Percentiles rank a stretch among this genome's conserved stretches.
Evolutionary conservation across 2,329 filamentous ascomycete genomes (phyloP).

Genomic region (Diaporthe ampelina): DNA sequence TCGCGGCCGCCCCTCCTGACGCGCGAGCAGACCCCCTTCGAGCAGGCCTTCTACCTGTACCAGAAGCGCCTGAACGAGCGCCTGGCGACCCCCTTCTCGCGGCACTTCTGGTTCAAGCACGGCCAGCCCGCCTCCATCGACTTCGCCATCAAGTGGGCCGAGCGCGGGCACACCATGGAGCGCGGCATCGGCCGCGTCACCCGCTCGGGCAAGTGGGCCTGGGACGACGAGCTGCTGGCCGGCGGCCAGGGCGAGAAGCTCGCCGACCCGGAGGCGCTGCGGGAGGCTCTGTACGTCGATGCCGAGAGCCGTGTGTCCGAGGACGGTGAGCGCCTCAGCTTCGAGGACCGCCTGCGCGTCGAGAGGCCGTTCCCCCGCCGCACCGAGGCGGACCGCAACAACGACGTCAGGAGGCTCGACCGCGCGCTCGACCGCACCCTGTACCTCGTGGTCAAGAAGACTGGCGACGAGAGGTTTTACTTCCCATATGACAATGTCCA

Average conservation of each 20-base stretch:
- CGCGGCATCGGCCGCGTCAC: constrained; percentile 90
- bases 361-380: constrained; percentile 78
- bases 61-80: constrained; percentile 97
- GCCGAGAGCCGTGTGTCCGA: constrained; percentile 75
- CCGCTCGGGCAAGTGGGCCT: constrained; percentile 73
- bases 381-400: constrained; percentile 83
- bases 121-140: constrained; percentile 87
- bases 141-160: constrained; percentile 88
- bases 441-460: constrained; percentile 85
- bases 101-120: constrained; percentile 95
- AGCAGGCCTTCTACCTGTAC: constrained; percentile 95
- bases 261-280: constrained; percentile 73
- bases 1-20: constrained; percentile 92
- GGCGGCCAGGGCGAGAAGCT: constrained; percentile 82
- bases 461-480: constrained; percentile 75
- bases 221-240: constrained; percentile 92
- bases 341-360: constrained; percentile 74
- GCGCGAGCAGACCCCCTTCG: constrained; percentile 85
- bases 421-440: constrained; percentile 84
- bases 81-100: constrained; percentile 86
- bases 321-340: constrained; percentile 70
- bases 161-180: constrained; percentile 79
- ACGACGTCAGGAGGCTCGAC: constrained; percentile 84
- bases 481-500: constrained; percentile 83
- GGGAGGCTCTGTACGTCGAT: constrained; percentile 80